Conservation (phyloP, 768 basidiomycete genomes). For the Infundibulicybe gibba region DNA sequence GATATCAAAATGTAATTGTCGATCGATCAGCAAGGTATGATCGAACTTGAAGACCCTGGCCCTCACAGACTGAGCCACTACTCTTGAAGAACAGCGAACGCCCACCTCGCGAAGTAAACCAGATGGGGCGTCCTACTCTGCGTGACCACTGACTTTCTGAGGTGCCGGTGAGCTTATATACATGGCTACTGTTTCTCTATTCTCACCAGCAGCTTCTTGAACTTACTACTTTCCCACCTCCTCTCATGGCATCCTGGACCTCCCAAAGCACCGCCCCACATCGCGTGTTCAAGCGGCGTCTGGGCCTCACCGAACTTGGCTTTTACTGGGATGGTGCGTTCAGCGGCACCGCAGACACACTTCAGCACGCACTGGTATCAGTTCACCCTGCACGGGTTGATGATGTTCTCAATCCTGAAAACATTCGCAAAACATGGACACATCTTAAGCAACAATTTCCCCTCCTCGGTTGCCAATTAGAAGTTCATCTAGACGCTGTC, state of each 20-base stretch:
- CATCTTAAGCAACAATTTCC: constrained; percentile 46
- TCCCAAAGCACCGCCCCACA: background rate
- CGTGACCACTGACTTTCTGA: no score
- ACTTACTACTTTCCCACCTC: no score
- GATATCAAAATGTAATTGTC: no score
- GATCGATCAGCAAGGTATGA: no score
- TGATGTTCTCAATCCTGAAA: constrained; percentile 18
- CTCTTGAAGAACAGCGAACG: no score
- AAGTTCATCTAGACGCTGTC: constrained; percentile 22
- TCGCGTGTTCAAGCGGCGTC: constrained; percentile 28
- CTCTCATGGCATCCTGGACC: constrained; percentile 3
- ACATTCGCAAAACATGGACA: constrained; percentile 40
- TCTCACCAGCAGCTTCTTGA: no score
- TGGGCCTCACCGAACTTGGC: constrained; percentile 33
- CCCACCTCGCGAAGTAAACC: no score
- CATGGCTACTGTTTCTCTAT: no score
- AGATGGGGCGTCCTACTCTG: no score
- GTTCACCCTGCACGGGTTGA: constrained; percentile 8
- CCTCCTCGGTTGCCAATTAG: constrained; percentile 40
- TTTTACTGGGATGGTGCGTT: constrained; percentile 41
- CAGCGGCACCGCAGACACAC: constrained; percentile 40
- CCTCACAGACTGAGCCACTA: no score
- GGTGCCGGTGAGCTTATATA: no score
- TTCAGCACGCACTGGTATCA: constrained; percentile 29
- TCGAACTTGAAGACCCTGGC: no score